These are phyloP conservation scores for Staphylotrichum tortipilum DNA, from an alignment of 495 filamentous ascomycete species.

Conservation along the genomic window DNA sequence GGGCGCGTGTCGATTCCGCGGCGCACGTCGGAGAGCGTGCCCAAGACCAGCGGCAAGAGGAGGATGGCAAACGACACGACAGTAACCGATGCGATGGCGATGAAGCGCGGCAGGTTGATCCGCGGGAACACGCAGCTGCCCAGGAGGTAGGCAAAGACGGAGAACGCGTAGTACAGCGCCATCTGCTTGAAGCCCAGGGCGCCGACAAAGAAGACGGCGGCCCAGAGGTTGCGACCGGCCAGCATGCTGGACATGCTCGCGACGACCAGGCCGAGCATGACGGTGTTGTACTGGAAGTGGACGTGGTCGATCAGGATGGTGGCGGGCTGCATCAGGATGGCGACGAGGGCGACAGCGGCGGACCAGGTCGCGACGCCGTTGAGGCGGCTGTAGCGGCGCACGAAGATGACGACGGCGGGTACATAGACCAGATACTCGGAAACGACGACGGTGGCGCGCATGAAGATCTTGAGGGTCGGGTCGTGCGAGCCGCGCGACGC, in stretches of 20 bases:
- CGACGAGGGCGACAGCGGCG: slow-evolving; percentile 73
- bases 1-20: slow-evolving; percentile 43
- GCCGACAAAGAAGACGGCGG: slow-evolving; percentile 86
- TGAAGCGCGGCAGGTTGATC: slow-evolving; percentile 57
- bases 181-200: slow-evolving; percentile 96
- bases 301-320: slow-evolving; percentile 92
- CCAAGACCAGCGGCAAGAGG: slow-evolving; percentile 62
- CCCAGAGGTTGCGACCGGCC: slow-evolving; percentile 77
- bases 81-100: slow-evolving; percentile 67
- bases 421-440: slow-evolving; percentile 88
- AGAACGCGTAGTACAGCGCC: slow-evolving; percentile 93
- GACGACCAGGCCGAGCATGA: slow-evolving; percentile 86
- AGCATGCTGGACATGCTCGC: slow-evolving; percentile 83
- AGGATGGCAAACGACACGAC: slow-evolving; percentile 64
- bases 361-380: slow-evolving; percentile 66
- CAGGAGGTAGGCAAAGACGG: slow-evolving; percentile 83
- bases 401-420: slow-evolving; percentile 75
- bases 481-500: slow-evolving; percentile 75
- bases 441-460: slow-evolving; percentile 80
- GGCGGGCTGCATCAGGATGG: slow-evolving; percentile 84
- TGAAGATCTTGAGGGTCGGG: slow-evolving; percentile 76
- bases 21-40: slow-evolving; percentile 51
- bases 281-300: slow-evolving; percentile 99
- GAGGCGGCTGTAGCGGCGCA: slow-evolving; percentile 64
- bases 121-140: slow-evolving; percentile 73